These are phyloP conservation scores for Silene coronaria DNA, from an alignment of 179 eudicot genomes.

Conservation along the genomic window DNA sequence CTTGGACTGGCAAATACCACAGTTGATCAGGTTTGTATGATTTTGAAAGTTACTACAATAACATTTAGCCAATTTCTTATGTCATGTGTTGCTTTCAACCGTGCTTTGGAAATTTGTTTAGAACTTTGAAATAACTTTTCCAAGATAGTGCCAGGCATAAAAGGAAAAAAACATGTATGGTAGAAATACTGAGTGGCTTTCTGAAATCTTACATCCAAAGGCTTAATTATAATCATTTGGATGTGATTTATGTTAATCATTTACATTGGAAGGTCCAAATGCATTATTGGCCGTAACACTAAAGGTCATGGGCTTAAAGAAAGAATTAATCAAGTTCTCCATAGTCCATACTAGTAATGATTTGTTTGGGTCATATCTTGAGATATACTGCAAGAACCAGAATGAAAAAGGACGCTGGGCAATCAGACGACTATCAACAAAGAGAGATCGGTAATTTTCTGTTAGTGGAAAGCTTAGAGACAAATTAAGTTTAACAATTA, in stretches of 20 bases:
- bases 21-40: conserved; percentile 77
- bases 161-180: background rate
- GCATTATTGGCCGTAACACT: background rate
- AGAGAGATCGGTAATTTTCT: too few relatives aligned
- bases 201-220: background rate
- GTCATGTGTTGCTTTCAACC: background rate
- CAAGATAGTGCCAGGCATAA: background rate
- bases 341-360: background rate
- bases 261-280: background rate
- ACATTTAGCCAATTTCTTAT: background rate
- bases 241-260: background rate
- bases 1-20: conserved; percentile 75
- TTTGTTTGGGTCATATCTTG: background rate
- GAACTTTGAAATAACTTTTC: background rate
- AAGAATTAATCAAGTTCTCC: too few relatives aligned
- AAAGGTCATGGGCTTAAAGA: background rate
- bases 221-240: too few relatives aligned
- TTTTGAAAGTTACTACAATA: background rate
- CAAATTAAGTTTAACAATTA: too few relatives aligned
- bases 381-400: background rate
- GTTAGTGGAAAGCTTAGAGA: too few relatives aligned
- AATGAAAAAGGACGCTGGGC: too few relatives aligned
- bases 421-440: too few relatives aligned
- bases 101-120: background rate
- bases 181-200: background rate